Base-by-base conservation (phyloP, 176 grass and related monocot genomes). In the Aegilops tauschii region DNA sequence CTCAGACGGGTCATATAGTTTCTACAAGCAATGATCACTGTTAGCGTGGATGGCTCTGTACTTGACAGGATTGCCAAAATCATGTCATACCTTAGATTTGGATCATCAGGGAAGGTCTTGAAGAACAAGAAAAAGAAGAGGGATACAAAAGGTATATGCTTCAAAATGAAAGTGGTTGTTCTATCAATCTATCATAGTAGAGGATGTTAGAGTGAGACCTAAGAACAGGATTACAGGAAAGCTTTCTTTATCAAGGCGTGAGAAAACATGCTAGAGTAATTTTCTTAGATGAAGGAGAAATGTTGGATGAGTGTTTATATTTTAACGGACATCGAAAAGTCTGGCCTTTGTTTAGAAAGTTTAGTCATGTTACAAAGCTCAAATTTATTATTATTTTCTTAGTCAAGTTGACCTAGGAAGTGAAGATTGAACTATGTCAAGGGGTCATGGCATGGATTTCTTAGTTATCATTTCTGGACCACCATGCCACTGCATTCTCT, bases 41-140 rank as follows among this genome's bases (percentile, higher is more conserved):
- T 98, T 61, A 91, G 89, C 58, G 85, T 97, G 82, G 95, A 97
- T 93, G 91, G 89, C 92, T 89, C 96, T 86, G 92, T 98, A 34
- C 92, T 98, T 54, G 96, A 98, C 79, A 90, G 93, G 83, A 98
- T 98, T 89, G 91, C 96, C 86, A 98, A 98, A 92, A 98, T 98
- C 78, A 94, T 96, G 93, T 82, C 92, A 65, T 98, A 98, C 82
- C 89, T 98, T 85, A 89, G 96, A 75, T 92, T 98, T 80, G 96
- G 96, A 92, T 96, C 92, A 81, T 96, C 96, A 63, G 96, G 96
- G 63, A 98, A 96, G 82, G 96, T 98, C 79, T 86, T 95, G 44
- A 98, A 98, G 94, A 98, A 98, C 78, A 98, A 96, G 90, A 96
- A 98, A 82, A 95, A 96, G 20, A 92, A 98, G 5, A 98, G 90